Percentiles rank a stretch among this genome's conserved stretches.
These are phyloP conservation scores for Parathielavia appendiculata DNA, from an alignment of 495 filamentous ascomycete species.

Conservation along the genomic window DNA sequence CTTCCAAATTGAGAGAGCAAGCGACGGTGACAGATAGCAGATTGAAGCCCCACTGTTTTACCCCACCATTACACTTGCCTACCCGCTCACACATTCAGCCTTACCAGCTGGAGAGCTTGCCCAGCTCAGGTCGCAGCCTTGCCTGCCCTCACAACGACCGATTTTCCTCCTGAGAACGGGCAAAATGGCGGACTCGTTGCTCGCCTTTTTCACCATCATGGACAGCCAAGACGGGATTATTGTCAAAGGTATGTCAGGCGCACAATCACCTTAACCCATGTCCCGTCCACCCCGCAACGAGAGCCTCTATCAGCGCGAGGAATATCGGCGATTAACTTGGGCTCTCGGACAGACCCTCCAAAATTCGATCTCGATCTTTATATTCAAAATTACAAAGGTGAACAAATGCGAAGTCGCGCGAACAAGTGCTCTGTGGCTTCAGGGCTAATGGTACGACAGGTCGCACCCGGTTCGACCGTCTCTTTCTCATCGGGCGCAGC, in stretches of 20 bases:
- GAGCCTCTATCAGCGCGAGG: neutral
- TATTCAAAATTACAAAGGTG: conserved; percentile 85
- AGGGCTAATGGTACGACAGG: conserved; percentile 39
- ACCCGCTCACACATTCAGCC: conserved; percentile 20
- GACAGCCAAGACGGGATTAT: conserved; percentile 41
- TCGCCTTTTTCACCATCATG: conserved; percentile 43
- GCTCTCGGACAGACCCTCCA: conserved; percentile 56
- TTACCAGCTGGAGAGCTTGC: conserved; percentile 7
- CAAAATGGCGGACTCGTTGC: conserved; percentile 27
- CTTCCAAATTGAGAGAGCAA: neutral
- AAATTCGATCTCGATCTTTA: conserved; percentile 93
- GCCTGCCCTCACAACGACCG: neutral
- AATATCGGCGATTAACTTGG: conserved; percentile 2
- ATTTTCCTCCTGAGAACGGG: neutral
- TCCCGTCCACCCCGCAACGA: neutral
- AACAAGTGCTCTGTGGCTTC: neutral
- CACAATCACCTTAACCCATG: neutral
- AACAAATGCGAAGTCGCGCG: conserved; percentile 7
- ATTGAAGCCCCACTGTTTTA: neutral
- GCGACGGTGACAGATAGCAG: neutral
- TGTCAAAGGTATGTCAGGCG: conserved; percentile 40
- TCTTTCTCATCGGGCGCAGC: conserved; percentile 71
- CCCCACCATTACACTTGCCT: conserved; percentile 11
- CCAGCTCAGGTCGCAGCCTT: conserved; percentile 7
- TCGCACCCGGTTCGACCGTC: conserved; percentile 69